Evolutionary conservation across 768 basidiomycete species (phyloP).

Genomic region (Tricholoma sp.): DNA sequence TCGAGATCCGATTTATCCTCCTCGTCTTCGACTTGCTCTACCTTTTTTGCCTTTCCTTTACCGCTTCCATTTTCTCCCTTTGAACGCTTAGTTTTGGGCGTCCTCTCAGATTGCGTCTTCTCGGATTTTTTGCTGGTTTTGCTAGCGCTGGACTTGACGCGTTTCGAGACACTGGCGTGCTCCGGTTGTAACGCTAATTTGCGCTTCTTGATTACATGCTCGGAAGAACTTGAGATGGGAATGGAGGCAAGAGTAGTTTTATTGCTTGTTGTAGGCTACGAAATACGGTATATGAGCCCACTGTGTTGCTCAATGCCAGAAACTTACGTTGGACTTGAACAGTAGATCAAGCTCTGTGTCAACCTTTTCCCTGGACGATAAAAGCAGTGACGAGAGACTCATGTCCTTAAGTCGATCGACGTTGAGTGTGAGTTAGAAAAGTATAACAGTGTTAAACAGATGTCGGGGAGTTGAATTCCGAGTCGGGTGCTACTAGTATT

Average conservation of each 20-base stretch:
- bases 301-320: background rate
- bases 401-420: conserved; percentile 22
- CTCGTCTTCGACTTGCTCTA: conserved; percentile 21
- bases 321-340: conserved; percentile 50
- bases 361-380: conserved; percentile 38
- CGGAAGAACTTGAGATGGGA: conserved; percentile 19
- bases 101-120: background rate
- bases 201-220: conserved; percentile 25
- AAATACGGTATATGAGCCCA: background rate
- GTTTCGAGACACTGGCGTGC: conserved; percentile 14
- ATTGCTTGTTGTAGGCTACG: conserved; percentile 11
- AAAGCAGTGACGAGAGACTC: conserved; percentile 53
- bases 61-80: conserved; percentile 11
- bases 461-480: too few species aligned
- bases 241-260: conserved; percentile 8
- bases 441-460: too few species aligned
- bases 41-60: conserved; percentile 15
- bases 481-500: too few species aligned
- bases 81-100: conserved; percentile 10
- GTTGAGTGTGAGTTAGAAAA: too few species aligned
- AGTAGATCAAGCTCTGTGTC: conserved; percentile 62
- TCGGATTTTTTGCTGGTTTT: conserved; percentile 7
- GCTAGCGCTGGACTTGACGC: conserved; percentile 18
- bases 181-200: conserved; percentile 22
- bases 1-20: conserved; percentile 33